Base-by-base conservation (phyloP, 2,329 filamentous ascomycete genomes). In the Curvularia verruculosa region DNA sequence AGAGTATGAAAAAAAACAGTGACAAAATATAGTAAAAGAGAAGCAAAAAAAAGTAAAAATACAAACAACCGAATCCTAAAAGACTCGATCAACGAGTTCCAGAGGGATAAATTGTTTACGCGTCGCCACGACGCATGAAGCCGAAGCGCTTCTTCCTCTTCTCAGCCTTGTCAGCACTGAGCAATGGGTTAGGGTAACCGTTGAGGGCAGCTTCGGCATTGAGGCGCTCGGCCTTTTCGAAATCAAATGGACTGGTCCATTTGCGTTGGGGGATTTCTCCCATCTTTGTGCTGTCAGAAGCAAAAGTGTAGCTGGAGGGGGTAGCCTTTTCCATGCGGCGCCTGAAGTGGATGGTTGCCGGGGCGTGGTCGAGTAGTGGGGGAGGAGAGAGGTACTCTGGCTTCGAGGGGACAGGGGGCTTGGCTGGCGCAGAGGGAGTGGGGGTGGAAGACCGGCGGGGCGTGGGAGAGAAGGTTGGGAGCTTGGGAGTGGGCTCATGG, bases 231-330 rank as follows among this genome's bases (percentile, higher is more conserved):
- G 78, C 78, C 31, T 72, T 74, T 31, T 77, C 76, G 45, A 75
- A 78, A 52, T 82, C 76, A 53, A 71, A 81, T 5, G 79, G 78
- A 52, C 58, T 69, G 0, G 72, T 69, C 80, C 80, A 81, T 45
- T 75, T 74, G 36, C 76, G 72, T 66, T 80, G 67, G 4, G 80
- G 80, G 5, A 82, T 81, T 61, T 82, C 80, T 41, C 80, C 80
- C 8, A 82, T 69, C 65, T 81, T 80, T 3, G 80, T 82, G 64
- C 78, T 79, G 19, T 77, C 77, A 10, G 78, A 79, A 5, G 78
- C 75, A 52, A 80, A 76, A 1, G 79, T 80, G 53, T 79, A 79
- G 36, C 70, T 73, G 8, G 76, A 79, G 6, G 72, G 76, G 2
- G 76, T 79, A 0, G 60, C 51, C 47, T 75, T 75, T 40, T 78